phyloP scores from a whole-genome alignment of 1,284 basidiomycete genomes.

The Pseudozyma hubeiensis region DNA sequence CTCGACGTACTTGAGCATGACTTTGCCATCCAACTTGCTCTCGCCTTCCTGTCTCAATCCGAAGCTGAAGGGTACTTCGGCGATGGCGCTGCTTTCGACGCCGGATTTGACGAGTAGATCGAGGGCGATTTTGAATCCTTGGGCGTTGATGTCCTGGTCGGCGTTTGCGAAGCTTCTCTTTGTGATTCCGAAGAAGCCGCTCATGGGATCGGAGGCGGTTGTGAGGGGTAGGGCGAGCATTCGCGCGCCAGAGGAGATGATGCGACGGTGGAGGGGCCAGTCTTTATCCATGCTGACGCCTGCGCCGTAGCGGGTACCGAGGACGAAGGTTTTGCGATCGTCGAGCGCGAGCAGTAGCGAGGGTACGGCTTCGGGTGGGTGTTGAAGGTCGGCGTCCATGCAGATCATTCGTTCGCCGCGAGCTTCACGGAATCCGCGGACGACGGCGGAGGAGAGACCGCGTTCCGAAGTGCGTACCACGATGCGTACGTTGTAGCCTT shows the following conservation, averaged over 20 bases:
- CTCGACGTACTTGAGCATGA: constrained; percentile 52
- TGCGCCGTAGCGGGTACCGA: constrained; percentile 71
- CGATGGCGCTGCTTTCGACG: constrained; percentile 29
- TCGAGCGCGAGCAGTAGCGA: constrained; percentile 69
- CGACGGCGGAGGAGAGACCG: constrained; percentile 71
- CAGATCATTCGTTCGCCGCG: constrained; percentile 71
- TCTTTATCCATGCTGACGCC: constrained; percentile 71
- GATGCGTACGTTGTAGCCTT: constrained; percentile 71
- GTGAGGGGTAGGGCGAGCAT: constrained; percentile 71
- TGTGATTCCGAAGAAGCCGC: constrained; percentile 72
- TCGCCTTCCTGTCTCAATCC: constrained; percentile 45
- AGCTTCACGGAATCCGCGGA: constrained; percentile 71
- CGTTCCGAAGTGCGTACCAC: constrained; percentile 71
- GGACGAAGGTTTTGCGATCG: constrained; percentile 68
- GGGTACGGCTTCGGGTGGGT: constrained; percentile 71
- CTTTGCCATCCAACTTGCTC: constrained; percentile 46
- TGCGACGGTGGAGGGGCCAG: constrained; percentile 71
- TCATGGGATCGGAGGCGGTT: constrained; percentile 71
- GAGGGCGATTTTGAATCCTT: constrained; percentile 54
- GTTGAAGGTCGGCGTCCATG: constrained; percentile 73
- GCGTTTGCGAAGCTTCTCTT: constrained; percentile 60
- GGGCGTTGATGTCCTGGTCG: constrained; percentile 42
- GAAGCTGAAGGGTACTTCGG: constrained; percentile 49
- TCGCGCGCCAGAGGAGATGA: constrained; percentile 72
- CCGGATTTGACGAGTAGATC: constrained; percentile 47